Conservation (phyloP, 495 filamentous ascomycete species). For the Xylaria longipes region DNA sequence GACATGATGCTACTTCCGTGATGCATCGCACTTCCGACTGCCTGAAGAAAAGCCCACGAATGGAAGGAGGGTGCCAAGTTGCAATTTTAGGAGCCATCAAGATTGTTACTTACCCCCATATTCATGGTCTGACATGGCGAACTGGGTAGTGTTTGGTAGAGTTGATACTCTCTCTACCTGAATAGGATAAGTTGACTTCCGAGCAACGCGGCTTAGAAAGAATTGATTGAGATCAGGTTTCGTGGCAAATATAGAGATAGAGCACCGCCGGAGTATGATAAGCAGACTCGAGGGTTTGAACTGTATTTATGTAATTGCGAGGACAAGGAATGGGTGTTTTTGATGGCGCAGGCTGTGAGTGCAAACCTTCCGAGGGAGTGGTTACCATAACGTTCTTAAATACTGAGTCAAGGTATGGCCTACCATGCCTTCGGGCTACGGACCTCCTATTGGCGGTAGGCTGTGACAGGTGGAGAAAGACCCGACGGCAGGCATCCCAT, state of each 20-base stretch:
- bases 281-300: neutral
- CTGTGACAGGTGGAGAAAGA: neutral
- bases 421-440: neutral
- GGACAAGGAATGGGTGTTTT: slow-evolving; percentile 14
- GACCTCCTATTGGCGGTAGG: neutral
- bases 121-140: slow-evolving; percentile 88
- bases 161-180: neutral
- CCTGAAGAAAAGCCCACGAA: neutral
- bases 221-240: neutral
- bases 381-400: slow-evolving; percentile 8
- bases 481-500: neutral
- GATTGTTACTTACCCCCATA: slow-evolving; percentile 64
- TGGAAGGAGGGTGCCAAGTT: neutral
- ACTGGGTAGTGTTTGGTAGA: slow-evolving; percentile 16
- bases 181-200: slow-evolving; percentile 24
- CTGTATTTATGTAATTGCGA: slow-evolving; percentile 5
- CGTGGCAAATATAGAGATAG: neutral
- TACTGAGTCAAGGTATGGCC: slow-evolving; percentile 8
- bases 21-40: neutral
- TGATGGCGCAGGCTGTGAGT: neutral
- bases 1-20: neutral
- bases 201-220: neutral
- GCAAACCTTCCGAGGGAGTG: slow-evolving; percentile 7
- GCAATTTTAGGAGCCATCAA: neutral
- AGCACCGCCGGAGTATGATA: neutral